phyloP scores from a whole-genome alignment of 2,329 filamentous ascomycete genomes.

The Ustulina deusta region DNA sequence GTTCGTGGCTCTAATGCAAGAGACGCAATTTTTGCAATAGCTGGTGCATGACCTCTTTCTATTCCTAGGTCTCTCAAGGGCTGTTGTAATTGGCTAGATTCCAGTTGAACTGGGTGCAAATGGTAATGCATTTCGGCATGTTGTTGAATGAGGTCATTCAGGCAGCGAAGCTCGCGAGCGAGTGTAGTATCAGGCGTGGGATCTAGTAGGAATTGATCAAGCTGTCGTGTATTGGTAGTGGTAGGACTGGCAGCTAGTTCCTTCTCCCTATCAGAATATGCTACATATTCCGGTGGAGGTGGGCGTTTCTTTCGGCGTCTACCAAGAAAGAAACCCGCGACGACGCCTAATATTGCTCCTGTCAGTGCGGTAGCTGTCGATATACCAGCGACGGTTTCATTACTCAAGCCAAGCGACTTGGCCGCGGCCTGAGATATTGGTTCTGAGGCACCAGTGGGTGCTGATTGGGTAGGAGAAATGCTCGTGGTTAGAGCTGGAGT shows the following conservation, averaged over 20 bases:
- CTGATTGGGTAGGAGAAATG: neutral
- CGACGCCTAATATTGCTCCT: conserved; percentile 35
- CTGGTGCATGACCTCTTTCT: conserved; percentile 24
- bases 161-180: conserved; percentile 49
- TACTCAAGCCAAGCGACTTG: conserved; percentile 17
- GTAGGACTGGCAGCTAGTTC: conserved; percentile 35
- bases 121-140: conserved; percentile 59
- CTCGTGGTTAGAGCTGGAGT: neutral
- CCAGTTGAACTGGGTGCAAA: conserved; percentile 41
- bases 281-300: conserved; percentile 29
- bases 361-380: conserved; percentile 37
- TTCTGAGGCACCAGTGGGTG: neutral
- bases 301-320: conserved; percentile 39
- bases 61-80: conserved; percentile 49
- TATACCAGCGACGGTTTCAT: conserved; percentile 39
- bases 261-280: conserved; percentile 37
- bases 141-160: conserved; percentile 54
- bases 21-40: conserved; percentile 41
- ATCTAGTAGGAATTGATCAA: conserved; percentile 53
- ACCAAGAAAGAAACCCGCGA: conserved; percentile 46
- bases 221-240: conserved; percentile 35
- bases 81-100: conserved; percentile 41
- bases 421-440: neutral
- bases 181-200: conserved; percentile 54
- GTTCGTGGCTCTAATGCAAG: conserved; percentile 52